Percentiles rank a stretch among this genome's conserved stretches.
These are phyloP conservation scores for Starmerella etchellsii DNA, from an alignment of 805 yeast species.

Conservation along the genomic window DNA sequence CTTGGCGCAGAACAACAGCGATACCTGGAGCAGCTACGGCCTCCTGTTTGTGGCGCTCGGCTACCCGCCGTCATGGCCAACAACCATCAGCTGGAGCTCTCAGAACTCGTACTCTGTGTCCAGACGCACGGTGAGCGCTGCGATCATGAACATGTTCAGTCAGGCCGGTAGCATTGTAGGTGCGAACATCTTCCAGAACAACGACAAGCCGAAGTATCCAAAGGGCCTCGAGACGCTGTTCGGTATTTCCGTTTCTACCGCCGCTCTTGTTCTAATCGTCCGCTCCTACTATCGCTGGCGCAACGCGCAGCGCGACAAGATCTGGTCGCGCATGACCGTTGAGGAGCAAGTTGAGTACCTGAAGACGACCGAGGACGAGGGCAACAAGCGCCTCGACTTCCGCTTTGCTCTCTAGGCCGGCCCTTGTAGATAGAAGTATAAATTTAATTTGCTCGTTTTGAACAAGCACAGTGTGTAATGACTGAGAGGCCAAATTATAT, in stretches of 20 bases:
- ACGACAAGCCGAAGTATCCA: slow-evolving; percentile 48
- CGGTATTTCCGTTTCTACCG: slow-evolving; percentile 19
- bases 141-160: slow-evolving; percentile 50
- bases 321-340: slow-evolving; percentile 39
- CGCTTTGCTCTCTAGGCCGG: slow-evolving; percentile 21
- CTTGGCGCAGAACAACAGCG: too few species aligned
- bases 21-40: slow-evolving; percentile 25
- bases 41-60: slow-evolving; percentile 23
- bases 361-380: slow-evolving; percentile 36
- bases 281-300: slow-evolving; percentile 26
- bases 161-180: slow-evolving; percentile 46
- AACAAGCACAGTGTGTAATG: too few species aligned
- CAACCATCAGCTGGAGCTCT: slow-evolving; percentile 38
- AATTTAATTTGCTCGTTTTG: too few species aligned
- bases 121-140: slow-evolving; percentile 52
- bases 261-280: slow-evolving; percentile 18
- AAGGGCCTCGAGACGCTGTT: slow-evolving; percentile 38
- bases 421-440: too few species aligned
- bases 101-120: slow-evolving; percentile 49
- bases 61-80: slow-evolving; percentile 22
- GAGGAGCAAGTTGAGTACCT: slow-evolving; percentile 42
- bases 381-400: slow-evolving; percentile 48
- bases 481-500: too few species aligned
- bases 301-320: slow-evolving; percentile 28
- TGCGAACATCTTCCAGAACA: slow-evolving; percentile 42